phyloP scores from a whole-genome alignment of 78 protist genomes.

The Isochrysis galbana region DNA sequence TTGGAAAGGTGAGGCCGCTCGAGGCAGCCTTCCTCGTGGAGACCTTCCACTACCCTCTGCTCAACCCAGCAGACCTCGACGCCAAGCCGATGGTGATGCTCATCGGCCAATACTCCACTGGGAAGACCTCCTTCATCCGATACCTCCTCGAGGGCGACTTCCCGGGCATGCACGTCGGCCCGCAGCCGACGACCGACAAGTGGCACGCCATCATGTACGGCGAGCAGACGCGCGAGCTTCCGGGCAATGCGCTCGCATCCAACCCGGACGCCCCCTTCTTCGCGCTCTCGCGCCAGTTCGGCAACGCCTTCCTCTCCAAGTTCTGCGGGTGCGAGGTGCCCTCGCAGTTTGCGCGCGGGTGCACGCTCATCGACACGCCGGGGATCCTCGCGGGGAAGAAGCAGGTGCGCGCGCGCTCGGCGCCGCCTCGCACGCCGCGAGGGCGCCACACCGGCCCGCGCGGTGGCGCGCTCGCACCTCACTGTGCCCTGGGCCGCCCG shows the following conservation, averaged over 20 bases:
- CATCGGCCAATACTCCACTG: slow-evolving; percentile 49
- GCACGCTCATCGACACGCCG: slow-evolving; percentile 83
- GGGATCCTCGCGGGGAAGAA: slow-evolving; percentile 82
- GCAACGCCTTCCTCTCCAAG: slow-evolving; percentile 54
- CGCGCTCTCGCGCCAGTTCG: slow-evolving; percentile 65
- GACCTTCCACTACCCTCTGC: background rate
- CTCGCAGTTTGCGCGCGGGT: slow-evolving; percentile 63
- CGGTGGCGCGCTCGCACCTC: background rate
- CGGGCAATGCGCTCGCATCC: slow-evolving; percentile 76
- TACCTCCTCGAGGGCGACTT: slow-evolving; percentile 41
- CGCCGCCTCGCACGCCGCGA: no score
- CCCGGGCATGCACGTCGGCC: slow-evolving; percentile 61
- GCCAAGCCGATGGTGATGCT: slow-evolving; percentile 57
- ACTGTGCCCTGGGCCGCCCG: no score
- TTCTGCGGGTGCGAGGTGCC: slow-evolving; percentile 48
- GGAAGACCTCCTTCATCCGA: slow-evolving; percentile 52
- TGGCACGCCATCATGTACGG: slow-evolving; percentile 83
- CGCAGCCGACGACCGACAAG: slow-evolving; percentile 90
- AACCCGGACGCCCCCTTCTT: slow-evolving; percentile 69
- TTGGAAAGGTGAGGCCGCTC: background rate
- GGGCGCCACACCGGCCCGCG: no score
- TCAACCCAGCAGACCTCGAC: slow-evolving; percentile 32
- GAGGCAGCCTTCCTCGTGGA: background rate
- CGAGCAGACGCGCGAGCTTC: slow-evolving; percentile 59
- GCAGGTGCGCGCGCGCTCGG: no score